phyloP scores from a whole-genome alignment of 495 filamentous ascomycete genomes.

The Gamarada debralockiae region DNA sequence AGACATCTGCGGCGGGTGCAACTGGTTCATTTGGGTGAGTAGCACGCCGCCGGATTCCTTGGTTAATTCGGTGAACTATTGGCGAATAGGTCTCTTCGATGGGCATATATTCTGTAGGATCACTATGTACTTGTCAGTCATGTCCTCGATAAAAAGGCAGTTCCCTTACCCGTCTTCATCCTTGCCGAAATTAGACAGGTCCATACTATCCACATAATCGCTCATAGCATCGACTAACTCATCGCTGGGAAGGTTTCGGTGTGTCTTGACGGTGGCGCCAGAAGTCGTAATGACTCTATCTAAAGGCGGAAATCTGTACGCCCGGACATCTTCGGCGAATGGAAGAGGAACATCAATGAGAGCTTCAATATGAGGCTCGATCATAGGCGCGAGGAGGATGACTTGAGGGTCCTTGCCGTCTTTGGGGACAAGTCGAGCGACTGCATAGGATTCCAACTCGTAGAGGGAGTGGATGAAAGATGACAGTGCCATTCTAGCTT shows the following conservation, averaged over 20 bases:
- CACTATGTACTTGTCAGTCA: constrained; percentile 45
- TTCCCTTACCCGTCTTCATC: constrained; percentile 65
- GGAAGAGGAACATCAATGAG: constrained; percentile 91
- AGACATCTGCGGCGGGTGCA: constrained; percentile 58
- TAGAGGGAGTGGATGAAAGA: constrained; percentile 85
- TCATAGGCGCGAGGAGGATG: constrained; percentile 75
- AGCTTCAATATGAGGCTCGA: constrained; percentile 82
- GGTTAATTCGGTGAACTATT: constrained; percentile 82
- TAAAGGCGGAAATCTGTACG: constrained; percentile 86
- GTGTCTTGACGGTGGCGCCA: constrained; percentile 79
- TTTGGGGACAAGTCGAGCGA: constrained; percentile 79
- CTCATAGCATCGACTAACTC: constrained; percentile 76
- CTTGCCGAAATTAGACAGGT: constrained; percentile 57
- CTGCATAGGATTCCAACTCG: constrained; percentile 81
- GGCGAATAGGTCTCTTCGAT: constrained; percentile 89
- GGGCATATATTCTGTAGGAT: constrained; percentile 65
- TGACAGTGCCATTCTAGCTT: constrained; percentile 77
- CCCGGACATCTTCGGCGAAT: constrained; percentile 86
- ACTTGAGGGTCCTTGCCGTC: constrained; percentile 72
- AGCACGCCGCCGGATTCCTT: constrained; percentile 79
- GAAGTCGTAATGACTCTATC: constrained; percentile 84
- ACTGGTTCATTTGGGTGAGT: constrained; percentile 67
- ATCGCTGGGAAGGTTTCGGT: constrained; percentile 80
- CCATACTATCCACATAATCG: constrained; percentile 91
- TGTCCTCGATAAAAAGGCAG: not conserved